These are phyloP conservation scores for Beauveria sp. DNA, from an alignment of 2,329 filamentous ascomycete genomes.

Conservation along the genomic window DNA sequence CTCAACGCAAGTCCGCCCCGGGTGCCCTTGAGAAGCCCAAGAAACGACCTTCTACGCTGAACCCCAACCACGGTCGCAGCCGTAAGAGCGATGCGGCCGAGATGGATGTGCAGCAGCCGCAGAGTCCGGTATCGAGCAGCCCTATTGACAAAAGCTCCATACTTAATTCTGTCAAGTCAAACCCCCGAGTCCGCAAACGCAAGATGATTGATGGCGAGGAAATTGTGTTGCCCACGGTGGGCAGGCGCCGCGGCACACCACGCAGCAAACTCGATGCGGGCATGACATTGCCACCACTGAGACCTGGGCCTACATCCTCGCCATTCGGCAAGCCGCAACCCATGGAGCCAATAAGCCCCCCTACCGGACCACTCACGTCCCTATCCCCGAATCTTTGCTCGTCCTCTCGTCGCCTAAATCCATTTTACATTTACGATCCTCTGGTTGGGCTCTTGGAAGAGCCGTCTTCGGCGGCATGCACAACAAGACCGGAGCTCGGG, in stretches of 20 bases:
- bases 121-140: not conserved
- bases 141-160: slow-evolving; percentile 31
- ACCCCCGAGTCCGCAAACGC: slow-evolving; percentile 38
- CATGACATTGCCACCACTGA: slow-evolving; percentile 24
- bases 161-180: slow-evolving; percentile 42
- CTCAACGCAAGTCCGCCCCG: slow-evolving; percentile 33
- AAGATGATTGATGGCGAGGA: slow-evolving; percentile 37
- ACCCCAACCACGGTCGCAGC: slow-evolving; percentile 29
- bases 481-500: not conserved
- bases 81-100: slow-evolving; percentile 16
- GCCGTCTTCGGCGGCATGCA: slow-evolving; percentile 11
- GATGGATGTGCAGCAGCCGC: not conserved
- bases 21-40: slow-evolving; percentile 24
- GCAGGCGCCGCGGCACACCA: slow-evolving; percentile 14
- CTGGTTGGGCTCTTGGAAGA: slow-evolving; percentile 17
- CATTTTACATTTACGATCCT: slow-evolving; percentile 19
- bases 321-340: slow-evolving; percentile 19
- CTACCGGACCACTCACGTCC: slow-evolving; percentile 21
- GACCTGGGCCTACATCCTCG: slow-evolving; percentile 15
- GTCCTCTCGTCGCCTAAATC: slow-evolving; percentile 16
- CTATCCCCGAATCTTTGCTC: slow-evolving; percentile 26
- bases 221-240: slow-evolving; percentile 18
- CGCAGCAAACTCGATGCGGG: slow-evolving; percentile 11
- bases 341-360: slow-evolving; percentile 23
- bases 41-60: slow-evolving; percentile 25